phyloP scores from a whole-genome alignment of 257 asterid genomes.

The Rubia yunnanensis region DNA sequence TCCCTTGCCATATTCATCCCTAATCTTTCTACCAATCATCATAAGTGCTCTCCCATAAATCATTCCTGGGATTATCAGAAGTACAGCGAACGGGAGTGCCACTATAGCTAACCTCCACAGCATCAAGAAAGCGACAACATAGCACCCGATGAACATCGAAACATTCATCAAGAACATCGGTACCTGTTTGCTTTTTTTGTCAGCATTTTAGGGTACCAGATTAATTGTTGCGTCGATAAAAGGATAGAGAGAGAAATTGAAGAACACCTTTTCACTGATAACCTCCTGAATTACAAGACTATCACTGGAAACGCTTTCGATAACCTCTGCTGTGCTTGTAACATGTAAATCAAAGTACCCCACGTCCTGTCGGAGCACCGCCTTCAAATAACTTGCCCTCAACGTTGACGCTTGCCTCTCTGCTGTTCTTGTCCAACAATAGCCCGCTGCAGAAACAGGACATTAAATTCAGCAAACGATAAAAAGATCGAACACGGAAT shows the following conservation, averaged over 20 bases:
- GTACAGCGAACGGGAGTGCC: conserved; percentile 48
- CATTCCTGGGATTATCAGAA: conserved; percentile 13
- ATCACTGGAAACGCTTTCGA: conserved; percentile 39
- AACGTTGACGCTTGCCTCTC: background rate
- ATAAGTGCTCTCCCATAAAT: conserved; percentile 64
- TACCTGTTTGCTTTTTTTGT: background rate
- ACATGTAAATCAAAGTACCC: background rate
- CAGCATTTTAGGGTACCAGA: background rate
- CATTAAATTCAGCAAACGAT: background rate
- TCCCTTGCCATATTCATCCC: conserved; percentile 63
- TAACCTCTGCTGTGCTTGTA: background rate
- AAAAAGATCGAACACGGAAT: too few relatives aligned
- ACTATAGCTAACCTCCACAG: conserved; percentile 65
- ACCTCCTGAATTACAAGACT: conserved; percentile 72
- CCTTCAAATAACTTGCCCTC: background rate
- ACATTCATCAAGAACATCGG: conserved; percentile 57
- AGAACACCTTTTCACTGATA: conserved; percentile 76
- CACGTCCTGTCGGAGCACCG: background rate
- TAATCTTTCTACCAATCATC: conserved; percentile 50
- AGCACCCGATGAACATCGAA: conserved; percentile 51
- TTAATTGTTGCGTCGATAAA: background rate
- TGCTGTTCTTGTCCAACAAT: conserved; percentile 1
- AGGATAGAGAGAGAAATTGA: background rate
- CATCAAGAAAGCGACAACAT: conserved; percentile 53
- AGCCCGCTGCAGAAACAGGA: background rate